A percentile compares a stretch with the other conserved stretches of the same genome.
These are phyloP conservation scores for Xylariaceae sp. DNA, from an alignment of 2,329 filamentous ascomycete genomes.

Conservation along the genomic window DNA sequence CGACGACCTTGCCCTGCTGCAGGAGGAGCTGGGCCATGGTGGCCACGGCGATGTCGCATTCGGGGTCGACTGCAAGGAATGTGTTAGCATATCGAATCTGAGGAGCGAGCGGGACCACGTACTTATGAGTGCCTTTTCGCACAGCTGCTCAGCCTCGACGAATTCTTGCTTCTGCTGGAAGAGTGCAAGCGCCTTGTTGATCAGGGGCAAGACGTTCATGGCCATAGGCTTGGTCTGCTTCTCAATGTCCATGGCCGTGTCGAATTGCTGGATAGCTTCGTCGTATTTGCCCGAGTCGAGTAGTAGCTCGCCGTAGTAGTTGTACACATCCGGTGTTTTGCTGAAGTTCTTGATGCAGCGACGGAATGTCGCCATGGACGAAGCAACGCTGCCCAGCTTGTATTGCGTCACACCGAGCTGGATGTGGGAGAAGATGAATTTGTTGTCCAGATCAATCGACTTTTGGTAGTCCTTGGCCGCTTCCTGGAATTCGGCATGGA, in stretches of 20 bases:
- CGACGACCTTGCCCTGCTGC: constrained; percentile 93
- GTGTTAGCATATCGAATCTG: constrained; percentile 14
- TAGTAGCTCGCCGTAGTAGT: constrained; percentile 97
- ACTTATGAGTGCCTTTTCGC: constrained; percentile 96
- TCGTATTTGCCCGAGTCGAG: constrained; percentile 94
- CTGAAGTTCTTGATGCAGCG: constrained; percentile 98
- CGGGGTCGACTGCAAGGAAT: constrained; percentile 69
- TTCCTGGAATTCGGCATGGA: constrained; percentile 85
- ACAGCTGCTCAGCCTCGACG: constrained; percentile 86
- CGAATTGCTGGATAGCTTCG: constrained; percentile 96
- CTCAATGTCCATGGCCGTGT: constrained; percentile 98
- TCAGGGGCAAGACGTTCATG: constrained; percentile 95
- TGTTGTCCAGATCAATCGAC: constrained; percentile 90
- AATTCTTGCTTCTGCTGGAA: constrained; percentile 99
- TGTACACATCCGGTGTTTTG: constrained; percentile 94
- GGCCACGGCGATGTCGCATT: constrained; percentile 96
- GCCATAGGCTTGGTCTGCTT: constrained; percentile 86
- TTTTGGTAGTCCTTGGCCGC: constrained; percentile 99
- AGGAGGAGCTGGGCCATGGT: constrained; percentile 97
- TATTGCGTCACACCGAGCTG: constrained; percentile 98
- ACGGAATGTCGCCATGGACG: constrained; percentile 96
- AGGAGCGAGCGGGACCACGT: constrained; percentile 36
- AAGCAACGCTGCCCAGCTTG: constrained; percentile 98
- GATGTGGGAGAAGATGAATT: constrained; percentile 99
- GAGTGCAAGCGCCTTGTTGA: constrained; percentile 94